A percentile compares a stretch with the other conserved stretches of the same genome.
Evolutionary conservation across 75 land plant species (phyloP).

Genomic region (Pinus taeda): DNA sequence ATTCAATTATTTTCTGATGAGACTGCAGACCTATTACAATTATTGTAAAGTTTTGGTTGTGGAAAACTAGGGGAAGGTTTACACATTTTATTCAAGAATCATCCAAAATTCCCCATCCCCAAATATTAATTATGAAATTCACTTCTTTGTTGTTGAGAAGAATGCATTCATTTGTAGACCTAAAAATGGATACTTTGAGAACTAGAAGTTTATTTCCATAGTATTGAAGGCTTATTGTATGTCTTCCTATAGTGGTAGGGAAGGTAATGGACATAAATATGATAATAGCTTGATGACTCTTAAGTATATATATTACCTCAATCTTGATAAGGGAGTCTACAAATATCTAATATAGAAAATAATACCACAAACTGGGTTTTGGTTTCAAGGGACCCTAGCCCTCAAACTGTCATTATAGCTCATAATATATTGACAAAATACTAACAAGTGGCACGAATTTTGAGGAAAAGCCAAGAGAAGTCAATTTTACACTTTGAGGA

Average conservation of each 20-base stretch:
- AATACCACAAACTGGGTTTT: too few relatives aligned
- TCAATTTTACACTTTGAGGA: too few relatives aligned
- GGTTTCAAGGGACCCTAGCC: too few relatives aligned
- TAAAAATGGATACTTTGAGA: not conserved
- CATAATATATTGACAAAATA: too few relatives aligned
- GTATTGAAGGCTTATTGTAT: not conserved
- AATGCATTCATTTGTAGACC: not conserved
- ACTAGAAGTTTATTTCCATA: not conserved
- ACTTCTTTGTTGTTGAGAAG: not conserved
- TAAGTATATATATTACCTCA: not conserved
- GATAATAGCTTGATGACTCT: not conserved
- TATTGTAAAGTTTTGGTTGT: constrained; percentile 1
- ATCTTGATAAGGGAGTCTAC: not conserved
- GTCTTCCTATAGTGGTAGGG: not conserved
- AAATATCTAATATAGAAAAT: too few relatives aligned
- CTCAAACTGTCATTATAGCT: too few relatives aligned
- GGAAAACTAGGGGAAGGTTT: not conserved
- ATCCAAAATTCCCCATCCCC: not conserved
- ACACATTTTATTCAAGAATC: not conserved
- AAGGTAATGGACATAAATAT: not conserved
- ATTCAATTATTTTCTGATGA: constrained; percentile 66
- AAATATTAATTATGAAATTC: not conserved
- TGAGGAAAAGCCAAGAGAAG: too few relatives aligned
- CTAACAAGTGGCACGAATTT: too few relatives aligned
- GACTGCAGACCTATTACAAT: constrained; percentile 15